Base-by-base conservation (phyloP, 805 yeast species). In the Hanseniaspora lachancei region DNA sequence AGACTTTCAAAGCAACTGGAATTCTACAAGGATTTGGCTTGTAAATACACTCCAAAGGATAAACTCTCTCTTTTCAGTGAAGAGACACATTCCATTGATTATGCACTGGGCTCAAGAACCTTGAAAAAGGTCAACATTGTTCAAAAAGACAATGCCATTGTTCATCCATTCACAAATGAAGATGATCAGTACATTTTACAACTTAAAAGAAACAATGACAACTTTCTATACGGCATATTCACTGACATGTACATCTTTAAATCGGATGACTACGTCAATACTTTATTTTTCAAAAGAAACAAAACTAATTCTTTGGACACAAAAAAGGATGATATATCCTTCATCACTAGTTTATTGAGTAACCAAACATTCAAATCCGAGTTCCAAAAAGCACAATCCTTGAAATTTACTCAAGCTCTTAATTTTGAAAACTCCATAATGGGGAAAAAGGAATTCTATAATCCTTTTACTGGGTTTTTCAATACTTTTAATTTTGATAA, bases 21-120 rank as follows among this genome's bases (percentile, higher is more conserved):
- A 6, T 67, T 63, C 55, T 68, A 70, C 67, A 66, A 64, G 55
- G 59, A 60, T 24, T 62, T 64, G 48, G 67, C 69, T 2, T 49
- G 59, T 32, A 44, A 55, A 18, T 47, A 48, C n/a, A 47, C 56
- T 3, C 56, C 56, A 20, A 44, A 38, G 32, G 46, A 53, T 2
- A 41, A 46, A 15, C 27, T 53, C 2, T 29, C 46, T 12, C 20
- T 53, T 1, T 53, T 53, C 20, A 44, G 36, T 43, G 50, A 53
- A 15, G 56, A 53, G 23, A 44, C 38, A n/a, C 50, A 53, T 21
- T 50, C 56, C 35, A 53, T 53, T 16, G 48, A 53, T n/a, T 53
- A 53, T 32, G 56, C 56, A 1, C 29, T 53, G 15, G 56, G 56
- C 4, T 16, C 41, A 12, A 44, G 56, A 46, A 43, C 56, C 4